A percentile compares a stretch with the other conserved stretches of the same genome.
Conservation (phyloP, 2,329 filamentous ascomycete species). For the Fonsecaea pedrosoi region DNA sequence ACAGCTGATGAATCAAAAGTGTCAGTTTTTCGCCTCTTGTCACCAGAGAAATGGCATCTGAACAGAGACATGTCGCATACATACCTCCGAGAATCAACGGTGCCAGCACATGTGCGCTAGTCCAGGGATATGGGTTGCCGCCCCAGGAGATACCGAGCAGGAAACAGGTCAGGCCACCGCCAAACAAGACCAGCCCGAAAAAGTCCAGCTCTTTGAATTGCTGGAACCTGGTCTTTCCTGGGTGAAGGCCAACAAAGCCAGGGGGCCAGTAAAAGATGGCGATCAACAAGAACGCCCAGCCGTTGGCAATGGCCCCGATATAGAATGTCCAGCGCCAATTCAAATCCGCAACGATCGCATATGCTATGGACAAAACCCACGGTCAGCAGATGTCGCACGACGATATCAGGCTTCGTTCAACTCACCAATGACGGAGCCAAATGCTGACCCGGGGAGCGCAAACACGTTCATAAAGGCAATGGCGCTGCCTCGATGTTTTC, state of each 20-base stretch:
- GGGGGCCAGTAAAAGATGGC: constrained; percentile 57
- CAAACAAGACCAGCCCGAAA: constrained; percentile 53
- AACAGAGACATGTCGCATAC: constrained; percentile 17
- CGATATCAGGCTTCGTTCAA: not conserved
- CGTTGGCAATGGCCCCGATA: constrained; percentile 9
- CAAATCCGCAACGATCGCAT: constrained; percentile 12
- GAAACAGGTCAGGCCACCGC: constrained; percentile 50
- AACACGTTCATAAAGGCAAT: not conserved
- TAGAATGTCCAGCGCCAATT: constrained; percentile 60
- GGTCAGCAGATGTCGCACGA: not conserved
- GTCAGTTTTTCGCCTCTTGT: not conserved
- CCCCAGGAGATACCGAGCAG: constrained; percentile 54
- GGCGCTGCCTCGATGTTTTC: not conserved
- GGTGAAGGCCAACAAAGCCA: constrained; percentile 52
- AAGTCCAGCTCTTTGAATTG: constrained; percentile 55
- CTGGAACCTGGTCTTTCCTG: constrained; percentile 42
- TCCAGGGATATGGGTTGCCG: constrained; percentile 51
- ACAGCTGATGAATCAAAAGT: not conserved
- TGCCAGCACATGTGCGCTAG: constrained; percentile 45
- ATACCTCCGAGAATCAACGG: constrained; percentile 48
- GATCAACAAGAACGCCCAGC: constrained; percentile 44
- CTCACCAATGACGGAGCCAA: constrained; percentile 18
- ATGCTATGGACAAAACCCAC: not conserved
- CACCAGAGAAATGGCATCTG: not conserved
- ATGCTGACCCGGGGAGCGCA: constrained; percentile 5